phyloP scores from a whole-genome alignment of 2,329 filamentous ascomycete species.

The Sordariomycetes sp. region DNA sequence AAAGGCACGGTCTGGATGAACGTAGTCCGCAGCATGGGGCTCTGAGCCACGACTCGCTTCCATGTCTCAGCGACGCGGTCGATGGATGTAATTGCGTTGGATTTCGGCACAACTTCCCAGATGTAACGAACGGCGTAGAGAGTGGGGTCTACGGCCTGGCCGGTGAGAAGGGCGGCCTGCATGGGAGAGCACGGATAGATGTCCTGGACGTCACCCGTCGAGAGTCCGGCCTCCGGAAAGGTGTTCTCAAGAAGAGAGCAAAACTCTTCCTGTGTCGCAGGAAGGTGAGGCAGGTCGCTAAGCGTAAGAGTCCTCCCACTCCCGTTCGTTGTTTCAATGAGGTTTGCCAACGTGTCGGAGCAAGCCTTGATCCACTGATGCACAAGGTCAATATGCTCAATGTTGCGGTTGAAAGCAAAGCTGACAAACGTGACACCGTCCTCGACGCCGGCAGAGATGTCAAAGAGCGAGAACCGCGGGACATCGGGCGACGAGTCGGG shows the following conservation, averaged over 20 bases:
- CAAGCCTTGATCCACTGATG: constrained; percentile 30
- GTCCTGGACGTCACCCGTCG: constrained; percentile 21
- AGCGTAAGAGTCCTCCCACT: constrained; percentile 27
- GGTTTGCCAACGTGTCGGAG: constrained; percentile 27
- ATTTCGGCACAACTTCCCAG: background rate
- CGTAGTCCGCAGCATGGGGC: constrained; percentile 13
- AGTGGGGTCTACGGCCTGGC: constrained; percentile 15
- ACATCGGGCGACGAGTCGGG: background rate
- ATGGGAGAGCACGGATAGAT: constrained; percentile 25
- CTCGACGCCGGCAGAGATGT: constrained; percentile 32
- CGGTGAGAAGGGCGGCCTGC: constrained; percentile 24
- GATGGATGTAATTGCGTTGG: constrained; percentile 9
- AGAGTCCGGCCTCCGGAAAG: constrained; percentile 22
- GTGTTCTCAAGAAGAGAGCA: constrained; percentile 26
- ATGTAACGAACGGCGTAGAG: constrained; percentile 27
- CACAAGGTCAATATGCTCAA: constrained; percentile 27
- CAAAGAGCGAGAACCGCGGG: constrained; percentile 32
- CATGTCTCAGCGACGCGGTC: constrained; percentile 29
- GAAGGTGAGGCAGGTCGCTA: constrained; percentile 29
- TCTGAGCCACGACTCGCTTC: constrained; percentile 30
- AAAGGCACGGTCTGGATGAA: no score
- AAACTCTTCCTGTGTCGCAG: constrained; percentile 28
- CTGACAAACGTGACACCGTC: constrained; percentile 25
- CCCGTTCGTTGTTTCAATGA: constrained; percentile 23
- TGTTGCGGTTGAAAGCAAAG: constrained; percentile 32